Evolutionary conservation across 768 basidiomycete genomes (phyloP).

Genomic region (Collybia nuda): DNA sequence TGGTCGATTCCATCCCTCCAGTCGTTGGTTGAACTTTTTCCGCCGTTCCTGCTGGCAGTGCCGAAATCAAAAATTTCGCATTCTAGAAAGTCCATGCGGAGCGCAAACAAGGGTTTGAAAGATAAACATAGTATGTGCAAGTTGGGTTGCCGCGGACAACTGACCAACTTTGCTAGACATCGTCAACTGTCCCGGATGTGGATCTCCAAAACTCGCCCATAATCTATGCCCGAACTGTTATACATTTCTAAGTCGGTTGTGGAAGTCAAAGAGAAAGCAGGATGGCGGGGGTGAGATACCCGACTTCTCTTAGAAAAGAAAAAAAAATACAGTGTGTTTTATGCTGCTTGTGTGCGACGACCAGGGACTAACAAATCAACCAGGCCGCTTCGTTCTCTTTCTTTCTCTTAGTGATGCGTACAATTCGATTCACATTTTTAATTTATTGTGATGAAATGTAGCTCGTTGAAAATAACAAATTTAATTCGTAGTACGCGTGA

Average conservation of each 20-base stretch:
- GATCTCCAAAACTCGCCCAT: constrained; percentile 84
- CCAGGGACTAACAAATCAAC: too few species aligned
- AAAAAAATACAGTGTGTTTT: background rate
- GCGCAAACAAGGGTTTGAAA: constrained; percentile 91
- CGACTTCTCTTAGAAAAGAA: constrained; percentile 32
- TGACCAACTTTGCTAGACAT: constrained; percentile 56
- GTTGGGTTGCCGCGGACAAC: background rate
- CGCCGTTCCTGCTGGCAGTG: constrained; percentile 86
- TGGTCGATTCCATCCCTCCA: constrained; percentile 40
- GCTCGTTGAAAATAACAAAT: background rate
- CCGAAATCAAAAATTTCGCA: constrained; percentile 95
- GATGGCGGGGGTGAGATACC: constrained; percentile 27
- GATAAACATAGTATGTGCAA: constrained; percentile 79
- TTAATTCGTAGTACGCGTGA: too few species aligned
- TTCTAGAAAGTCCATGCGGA: constrained; percentile 92
- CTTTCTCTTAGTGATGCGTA: background rate
- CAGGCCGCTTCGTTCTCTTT: too few species aligned
- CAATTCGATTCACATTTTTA: background rate
- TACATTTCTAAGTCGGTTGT: constrained; percentile 61
- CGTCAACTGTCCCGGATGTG: constrained; percentile 89
- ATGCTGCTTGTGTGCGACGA: too few species aligned
- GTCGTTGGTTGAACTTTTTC: constrained; percentile 70
- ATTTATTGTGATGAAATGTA: constrained; percentile 1
- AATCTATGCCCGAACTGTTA: constrained; percentile 86
- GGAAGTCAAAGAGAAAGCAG: constrained; percentile 48